Conservation (phyloP, 2,329 filamentous ascomycete species). For the Pseudocercospora eumusae region DNA sequence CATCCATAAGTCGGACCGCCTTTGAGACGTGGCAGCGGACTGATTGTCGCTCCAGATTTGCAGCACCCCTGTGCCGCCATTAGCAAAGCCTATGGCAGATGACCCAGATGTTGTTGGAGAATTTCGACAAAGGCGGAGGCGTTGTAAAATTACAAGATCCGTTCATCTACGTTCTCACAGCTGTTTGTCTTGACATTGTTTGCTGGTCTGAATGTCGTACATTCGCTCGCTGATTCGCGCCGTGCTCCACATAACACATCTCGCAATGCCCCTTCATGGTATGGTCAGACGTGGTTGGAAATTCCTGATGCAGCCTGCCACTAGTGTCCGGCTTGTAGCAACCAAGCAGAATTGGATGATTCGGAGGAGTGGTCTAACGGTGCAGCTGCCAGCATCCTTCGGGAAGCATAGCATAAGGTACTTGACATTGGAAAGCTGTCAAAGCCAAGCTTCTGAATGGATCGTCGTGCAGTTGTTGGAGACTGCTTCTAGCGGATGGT, state of each 20-base stretch:
- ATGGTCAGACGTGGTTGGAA: constrained; percentile 4
- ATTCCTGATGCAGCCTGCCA: neutral
- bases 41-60: too few relatives aligned
- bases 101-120: too few relatives aligned
- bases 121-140: too few relatives aligned
- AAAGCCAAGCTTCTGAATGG: neutral
- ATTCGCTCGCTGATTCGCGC: neutral
- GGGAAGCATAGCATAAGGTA: neutral
- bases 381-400: neutral
- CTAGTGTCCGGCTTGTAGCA: neutral
- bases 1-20: too few relatives aligned
- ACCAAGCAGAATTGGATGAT: neutral
- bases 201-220: too few relatives aligned
- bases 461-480: neutral
- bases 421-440: neutral
- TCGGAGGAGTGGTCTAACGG: neutral
- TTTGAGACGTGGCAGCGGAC: too few relatives aligned
- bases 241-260: neutral
- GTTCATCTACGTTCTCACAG: too few relatives aligned
- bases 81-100: too few relatives aligned
- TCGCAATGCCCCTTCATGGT: neutral
- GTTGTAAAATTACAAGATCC: too few relatives aligned
- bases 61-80: too few relatives aligned
- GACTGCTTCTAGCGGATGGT: neutral
- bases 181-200: too few relatives aligned